Evolutionary conservation across 805 yeast genomes (phyloP).

Genomic region (Metschnikowia reukaufii): DNA sequence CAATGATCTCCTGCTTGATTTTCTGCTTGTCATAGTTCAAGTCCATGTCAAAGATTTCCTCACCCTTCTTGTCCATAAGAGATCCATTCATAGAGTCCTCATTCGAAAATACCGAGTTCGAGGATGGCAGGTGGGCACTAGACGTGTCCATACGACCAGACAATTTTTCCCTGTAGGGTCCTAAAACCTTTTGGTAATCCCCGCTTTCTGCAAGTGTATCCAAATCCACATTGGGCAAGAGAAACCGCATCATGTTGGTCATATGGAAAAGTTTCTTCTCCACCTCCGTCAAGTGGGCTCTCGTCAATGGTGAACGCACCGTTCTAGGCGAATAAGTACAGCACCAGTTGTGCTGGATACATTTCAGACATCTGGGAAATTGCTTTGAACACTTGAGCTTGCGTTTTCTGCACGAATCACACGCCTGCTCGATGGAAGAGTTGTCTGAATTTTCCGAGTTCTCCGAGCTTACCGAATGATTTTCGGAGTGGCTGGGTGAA

Average conservation of each 20-base stretch:
- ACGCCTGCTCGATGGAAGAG: conserved; percentile 52
- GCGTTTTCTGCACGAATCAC: conserved; percentile 81
- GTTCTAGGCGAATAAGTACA: conserved; percentile 79
- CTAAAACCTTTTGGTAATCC: conserved; percentile 18
- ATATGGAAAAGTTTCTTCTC: conserved; percentile 47
- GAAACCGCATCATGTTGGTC: conserved; percentile 31
- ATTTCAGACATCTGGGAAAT: conserved; percentile 72
- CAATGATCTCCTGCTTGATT: conserved; percentile 42
- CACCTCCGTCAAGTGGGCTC: conserved; percentile 76
- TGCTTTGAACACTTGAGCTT: conserved; percentile 81
- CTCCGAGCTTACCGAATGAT: not conserved
- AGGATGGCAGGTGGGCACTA: conserved; percentile 26
- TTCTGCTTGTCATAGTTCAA: conserved; percentile 20
- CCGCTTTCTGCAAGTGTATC: conserved; percentile 22
- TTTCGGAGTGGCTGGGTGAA: not conserved
- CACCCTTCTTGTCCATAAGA: conserved; percentile 17
- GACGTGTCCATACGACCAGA: conserved; percentile 3
- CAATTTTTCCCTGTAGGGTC: conserved; percentile 14
- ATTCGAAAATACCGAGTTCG: conserved; percentile 28
- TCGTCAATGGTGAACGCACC: conserved; percentile 75
- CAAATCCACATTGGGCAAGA: conserved; percentile 30
- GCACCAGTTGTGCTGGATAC: conserved; percentile 67
- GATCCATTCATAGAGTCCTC: conserved; percentile 20
- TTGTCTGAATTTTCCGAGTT: not conserved
- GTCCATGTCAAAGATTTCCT: conserved; percentile 9